These are phyloP conservation scores for Aspergillus tubingensis DNA, from an alignment of 2,329 filamentous ascomycete genomes.

Conservation along the genomic window DNA sequence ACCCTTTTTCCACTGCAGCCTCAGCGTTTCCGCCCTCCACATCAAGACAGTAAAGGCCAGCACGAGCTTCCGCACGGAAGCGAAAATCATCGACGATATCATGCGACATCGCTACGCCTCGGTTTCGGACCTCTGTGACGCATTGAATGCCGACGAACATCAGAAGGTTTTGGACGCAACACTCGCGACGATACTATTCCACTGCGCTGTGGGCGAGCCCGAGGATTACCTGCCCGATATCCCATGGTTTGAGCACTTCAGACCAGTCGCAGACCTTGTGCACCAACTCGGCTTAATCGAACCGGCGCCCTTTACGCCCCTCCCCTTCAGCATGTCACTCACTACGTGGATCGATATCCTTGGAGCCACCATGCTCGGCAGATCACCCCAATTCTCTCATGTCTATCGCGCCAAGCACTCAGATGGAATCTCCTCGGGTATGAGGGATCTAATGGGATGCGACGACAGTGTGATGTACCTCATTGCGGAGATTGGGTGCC, in stretches of 20 bases:
- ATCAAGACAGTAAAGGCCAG: slow-evolving; percentile 83
- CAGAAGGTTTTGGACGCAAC: slow-evolving; percentile 90
- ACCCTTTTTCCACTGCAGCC: slow-evolving; percentile 88
- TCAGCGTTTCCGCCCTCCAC: slow-evolving; percentile 89
- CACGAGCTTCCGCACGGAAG: background rate
- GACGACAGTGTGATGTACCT: slow-evolving; percentile 96
- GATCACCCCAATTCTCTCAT: slow-evolving; percentile 82
- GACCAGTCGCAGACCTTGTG: slow-evolving; percentile 82
- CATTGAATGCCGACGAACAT: slow-evolving; percentile 74
- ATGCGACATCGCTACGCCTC: slow-evolving; percentile 84
- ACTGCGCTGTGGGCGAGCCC: slow-evolving; percentile 81
- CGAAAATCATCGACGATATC: slow-evolving; percentile 2
- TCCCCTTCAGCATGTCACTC: slow-evolving; percentile 86
- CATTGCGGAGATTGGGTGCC: slow-evolving; percentile 92
- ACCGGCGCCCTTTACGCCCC: slow-evolving; percentile 60
- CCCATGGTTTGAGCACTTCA: slow-evolving; percentile 94
- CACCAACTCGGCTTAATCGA: slow-evolving; percentile 78
- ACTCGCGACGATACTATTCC: slow-evolving; percentile 92
- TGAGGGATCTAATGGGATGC: slow-evolving; percentile 93
- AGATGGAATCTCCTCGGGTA: slow-evolving; percentile 63
- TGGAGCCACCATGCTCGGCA: slow-evolving; percentile 84
- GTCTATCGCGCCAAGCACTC: slow-evolving; percentile 91
- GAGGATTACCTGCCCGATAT: slow-evolving; percentile 86
- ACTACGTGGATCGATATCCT: slow-evolving; percentile 96
- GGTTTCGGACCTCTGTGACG: slow-evolving; percentile 79